Base-by-base conservation (phyloP, 2,329 filamentous ascomycete genomes). In the Phialocephala sp. region DNA sequence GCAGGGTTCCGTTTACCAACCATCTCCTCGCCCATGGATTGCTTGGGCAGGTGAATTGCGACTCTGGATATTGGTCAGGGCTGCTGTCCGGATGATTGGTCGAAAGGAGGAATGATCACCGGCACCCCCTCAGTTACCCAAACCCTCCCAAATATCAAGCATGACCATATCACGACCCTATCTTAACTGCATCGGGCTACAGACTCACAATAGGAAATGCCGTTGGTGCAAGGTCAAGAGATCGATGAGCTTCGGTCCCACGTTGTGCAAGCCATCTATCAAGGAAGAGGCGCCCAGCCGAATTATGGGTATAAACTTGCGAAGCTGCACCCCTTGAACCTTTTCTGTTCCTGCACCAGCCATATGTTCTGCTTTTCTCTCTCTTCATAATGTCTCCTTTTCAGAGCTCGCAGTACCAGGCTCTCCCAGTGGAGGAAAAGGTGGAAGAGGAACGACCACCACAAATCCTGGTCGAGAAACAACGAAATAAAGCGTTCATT, bases 181-280 rank as follows among this genome's bases (percentile, higher is more conserved):
- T 64, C 56, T 58, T 56, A 27, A 60, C 43, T 43, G 58, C 37
- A 65, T 65, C 56, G 36, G 59, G n/a, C 41, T n/a, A 52, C 47
- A 41, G 41, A 41, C 55, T 66, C 64, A 37, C 22, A 65, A 65
- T 63, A 61, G 62, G 64, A 47, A 66, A 66, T 63, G 59, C 63
- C 60, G 60, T 59, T 54, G 59, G 54, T 36, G 58, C 57, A 35
- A 62, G 64, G 66, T 66, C 64, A 65, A 64, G 37, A 66, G 60
- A 61, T 68, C 62, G 62, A 66, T 66, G 63, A 65, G 50, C 50
- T 55, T 66, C 60, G 50, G 63, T 62, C 54, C 65, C 45, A 65
- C 54, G 57, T 61, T 62, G 54, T 56, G 43, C 43, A 24, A n/a
- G 41, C 22, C 52, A 35, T 56, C 32, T 36, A 37, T 50, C 62